phyloP scores from a whole-genome alignment of 2,329 filamentous ascomycete genomes.

The Delphinella strobiligena region DNA sequence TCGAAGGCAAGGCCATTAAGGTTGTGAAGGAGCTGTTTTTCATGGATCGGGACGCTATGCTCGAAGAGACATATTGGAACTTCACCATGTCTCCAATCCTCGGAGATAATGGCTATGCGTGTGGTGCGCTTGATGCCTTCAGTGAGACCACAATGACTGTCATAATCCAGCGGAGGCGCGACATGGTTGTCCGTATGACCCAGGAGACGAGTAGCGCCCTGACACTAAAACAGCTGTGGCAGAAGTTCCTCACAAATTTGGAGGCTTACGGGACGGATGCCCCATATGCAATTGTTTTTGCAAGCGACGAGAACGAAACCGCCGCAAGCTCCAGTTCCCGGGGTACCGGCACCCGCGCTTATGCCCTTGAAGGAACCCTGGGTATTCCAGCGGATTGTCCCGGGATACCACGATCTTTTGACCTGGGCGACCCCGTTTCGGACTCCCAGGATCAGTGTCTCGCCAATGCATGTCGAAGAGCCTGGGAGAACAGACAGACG shows the following conservation, averaged over 20 bases:
- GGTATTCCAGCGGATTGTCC: constrained; percentile 16
- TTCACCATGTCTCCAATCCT: constrained; percentile 18
- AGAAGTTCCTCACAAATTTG: constrained; percentile 5
- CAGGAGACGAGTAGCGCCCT: constrained; percentile 1
- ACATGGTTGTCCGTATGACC: constrained; percentile 6
- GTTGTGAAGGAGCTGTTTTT: constrained; percentile 13
- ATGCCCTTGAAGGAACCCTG: constrained; percentile 15
- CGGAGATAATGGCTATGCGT: constrained; percentile 8
- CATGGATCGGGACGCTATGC: constrained; percentile 15
- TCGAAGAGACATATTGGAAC: constrained; percentile 19
- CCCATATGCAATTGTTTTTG: constrained; percentile 10
- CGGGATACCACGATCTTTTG: constrained; percentile 14
- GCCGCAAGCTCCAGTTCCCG: constrained; percentile 6
- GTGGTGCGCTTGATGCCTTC: constrained; percentile 8
- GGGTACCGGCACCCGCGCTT: constrained; percentile 10
- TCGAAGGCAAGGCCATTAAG: constrained; percentile 12
- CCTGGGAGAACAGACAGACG: constrained; percentile 1
- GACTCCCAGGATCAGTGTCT: constrained; percentile 1
- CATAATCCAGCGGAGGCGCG: constrained; percentile 8
- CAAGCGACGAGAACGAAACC: constrained; percentile 13
- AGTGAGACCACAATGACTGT: constrained; percentile 8
- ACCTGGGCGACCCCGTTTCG: constrained; percentile 9
- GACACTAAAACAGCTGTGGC: constrained; percentile 9
- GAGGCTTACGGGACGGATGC: constrained; percentile 8
- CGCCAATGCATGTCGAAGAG: constrained; percentile 10